A percentile compares a stretch with the other conserved stretches of the same genome.
Evolutionary conservation across 148 eudicot species (phyloP).

Genomic region (Vaccinium corymbosum): DNA sequence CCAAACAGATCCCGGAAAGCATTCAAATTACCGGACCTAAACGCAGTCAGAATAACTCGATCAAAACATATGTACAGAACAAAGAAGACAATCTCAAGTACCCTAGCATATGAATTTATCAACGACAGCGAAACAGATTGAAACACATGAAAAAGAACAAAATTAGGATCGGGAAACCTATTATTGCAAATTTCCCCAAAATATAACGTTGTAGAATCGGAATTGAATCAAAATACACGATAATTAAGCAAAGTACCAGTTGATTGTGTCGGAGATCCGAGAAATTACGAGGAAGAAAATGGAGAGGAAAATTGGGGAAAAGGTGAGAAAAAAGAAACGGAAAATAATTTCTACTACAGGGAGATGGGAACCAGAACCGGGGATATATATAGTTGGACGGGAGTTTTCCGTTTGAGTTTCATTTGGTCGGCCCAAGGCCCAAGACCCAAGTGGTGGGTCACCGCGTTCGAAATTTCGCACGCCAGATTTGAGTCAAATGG

Average conservation of each 20-base stretch:
- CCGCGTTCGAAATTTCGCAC: background rate
- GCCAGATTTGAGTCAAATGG: background rate
- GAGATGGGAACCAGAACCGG: background rate
- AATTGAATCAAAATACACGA: background rate
- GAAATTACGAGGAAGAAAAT: background rate
- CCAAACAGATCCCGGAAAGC: background rate
- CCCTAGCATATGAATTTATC: background rate
- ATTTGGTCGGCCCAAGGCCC: conserved; percentile 3
- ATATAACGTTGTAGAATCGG: background rate
- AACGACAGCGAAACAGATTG: background rate
- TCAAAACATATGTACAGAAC: background rate
- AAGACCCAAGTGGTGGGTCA: background rate
- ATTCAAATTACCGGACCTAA: background rate
- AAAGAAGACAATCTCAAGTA: background rate
- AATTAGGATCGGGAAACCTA: background rate
- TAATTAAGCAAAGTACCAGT: background rate
- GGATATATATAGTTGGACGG: background rate
- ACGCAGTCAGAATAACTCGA: background rate
- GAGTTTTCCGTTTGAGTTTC: background rate
- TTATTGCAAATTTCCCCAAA: background rate
- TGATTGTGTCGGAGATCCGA: background rate
- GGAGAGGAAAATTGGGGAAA: background rate
- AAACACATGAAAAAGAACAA: background rate
- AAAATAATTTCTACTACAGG: background rate
- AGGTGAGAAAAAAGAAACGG: background rate